Conservation (phyloP, 495 filamentous ascomycete genomes). For the Penicillium pulvis region DNA sequence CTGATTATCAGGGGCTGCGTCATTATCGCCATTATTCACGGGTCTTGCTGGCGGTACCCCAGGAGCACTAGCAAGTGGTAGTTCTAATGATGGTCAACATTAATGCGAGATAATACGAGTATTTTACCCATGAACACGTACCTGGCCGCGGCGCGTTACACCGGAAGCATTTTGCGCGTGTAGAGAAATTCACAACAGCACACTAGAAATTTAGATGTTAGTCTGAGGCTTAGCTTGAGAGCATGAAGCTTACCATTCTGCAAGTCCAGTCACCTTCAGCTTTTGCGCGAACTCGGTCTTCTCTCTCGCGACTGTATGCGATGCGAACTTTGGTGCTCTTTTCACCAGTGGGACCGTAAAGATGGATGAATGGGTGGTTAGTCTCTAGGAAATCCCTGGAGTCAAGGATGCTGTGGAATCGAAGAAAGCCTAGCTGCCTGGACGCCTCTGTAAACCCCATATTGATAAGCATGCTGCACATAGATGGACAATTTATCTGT, state of each 20-base stretch:
- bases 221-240: not conserved
- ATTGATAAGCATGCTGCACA: not conserved
- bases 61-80: slow-evolving; percentile 29
- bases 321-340: slow-evolving; percentile 61
- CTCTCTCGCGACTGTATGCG: slow-evolving; percentile 59
- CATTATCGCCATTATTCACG: slow-evolving; percentile 74
- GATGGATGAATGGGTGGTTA: slow-evolving; percentile 63
- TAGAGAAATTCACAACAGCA: slow-evolving; percentile 68
- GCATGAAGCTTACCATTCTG: slow-evolving; percentile 57
- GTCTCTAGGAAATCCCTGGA: slow-evolving; percentile 67
- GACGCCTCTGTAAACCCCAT: slow-evolving; percentile 50
- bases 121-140: slow-evolving; percentile 39
- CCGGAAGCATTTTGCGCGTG: slow-evolving; percentile 69
- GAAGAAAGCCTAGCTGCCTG: slow-evolving; percentile 67
- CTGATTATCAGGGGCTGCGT: slow-evolving; percentile 71
- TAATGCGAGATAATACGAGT: not conserved
- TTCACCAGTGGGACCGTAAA: slow-evolving; percentile 53
- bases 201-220: slow-evolving; percentile 53
- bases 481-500: not conserved
- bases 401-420: slow-evolving; percentile 60
- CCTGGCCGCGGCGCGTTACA: slow-evolving; percentile 72
- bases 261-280: slow-evolving; percentile 79
- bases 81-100: slow-evolving; percentile 26
- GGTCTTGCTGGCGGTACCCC: slow-evolving; percentile 40
- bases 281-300: slow-evolving; percentile 52